Evolutionary conservation across 441 rosid genomes (phyloP).

Genomic region (Omphalea diandra): DNA sequence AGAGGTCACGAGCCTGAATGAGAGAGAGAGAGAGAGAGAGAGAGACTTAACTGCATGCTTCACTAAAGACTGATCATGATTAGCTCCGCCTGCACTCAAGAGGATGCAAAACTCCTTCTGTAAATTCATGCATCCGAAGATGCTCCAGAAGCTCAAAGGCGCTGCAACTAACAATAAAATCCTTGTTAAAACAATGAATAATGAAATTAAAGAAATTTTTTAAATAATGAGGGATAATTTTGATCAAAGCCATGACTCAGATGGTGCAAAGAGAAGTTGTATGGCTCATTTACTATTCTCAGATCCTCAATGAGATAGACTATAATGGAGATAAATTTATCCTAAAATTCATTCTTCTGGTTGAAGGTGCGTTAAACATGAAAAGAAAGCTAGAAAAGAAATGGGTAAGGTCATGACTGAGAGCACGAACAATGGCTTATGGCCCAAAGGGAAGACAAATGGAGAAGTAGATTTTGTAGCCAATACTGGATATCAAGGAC

Average conservation of each 20-base stretch:
- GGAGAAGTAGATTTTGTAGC: background rate
- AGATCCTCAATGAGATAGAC: too few relatives aligned
- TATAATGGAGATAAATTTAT: background rate
- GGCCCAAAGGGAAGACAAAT: background rate
- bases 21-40: constrained; percentile 6
- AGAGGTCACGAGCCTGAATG: background rate
- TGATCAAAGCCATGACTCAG: background rate
- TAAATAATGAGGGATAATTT: background rate
- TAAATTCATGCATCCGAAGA: constrained; percentile 80
- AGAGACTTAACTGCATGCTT: constrained; percentile 29
- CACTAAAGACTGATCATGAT: constrained; percentile 11
- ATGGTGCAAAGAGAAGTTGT: too few relatives aligned
- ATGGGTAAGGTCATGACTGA: background rate
- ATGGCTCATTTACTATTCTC: too few relatives aligned
- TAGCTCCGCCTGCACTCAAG: constrained; percentile 93
- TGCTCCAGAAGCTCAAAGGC: constrained; percentile 79
- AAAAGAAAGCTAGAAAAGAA: background rate
- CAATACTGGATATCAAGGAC: background rate
- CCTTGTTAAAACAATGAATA: constrained; percentile 17
- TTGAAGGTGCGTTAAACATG: background rate
- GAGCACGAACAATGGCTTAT: background rate
- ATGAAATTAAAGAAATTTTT: background rate
- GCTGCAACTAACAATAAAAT: constrained; percentile 42
- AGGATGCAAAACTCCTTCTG: constrained; percentile 82
- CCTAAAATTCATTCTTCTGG: background rate